Evolutionary conservation across 2,329 filamentous ascomycete species (phyloP), one percentile per base, ranked within the genome.

Genomic region (Aspergillus eucalypticola): DNA sequence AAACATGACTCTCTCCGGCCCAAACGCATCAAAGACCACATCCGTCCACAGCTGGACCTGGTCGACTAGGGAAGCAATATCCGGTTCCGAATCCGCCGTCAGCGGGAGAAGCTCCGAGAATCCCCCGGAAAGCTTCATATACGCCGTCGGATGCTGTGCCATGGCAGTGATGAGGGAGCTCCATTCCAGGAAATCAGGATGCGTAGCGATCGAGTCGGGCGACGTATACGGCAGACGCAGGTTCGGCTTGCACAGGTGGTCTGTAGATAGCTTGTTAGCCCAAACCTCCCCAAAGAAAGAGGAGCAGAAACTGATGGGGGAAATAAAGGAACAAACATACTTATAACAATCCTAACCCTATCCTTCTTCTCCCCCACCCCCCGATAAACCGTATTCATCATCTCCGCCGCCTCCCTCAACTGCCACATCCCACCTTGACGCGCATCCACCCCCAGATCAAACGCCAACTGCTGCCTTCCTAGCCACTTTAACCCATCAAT

Each of bases 191-290:
- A 90, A 92, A 25, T 83, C 80, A 1, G 83, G 79, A 69, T 87
- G 82, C 4, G 65, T 62, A 2, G 61, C 60, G 15, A 69, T 62
- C 2, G 64, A 38, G 75, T 80, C 63, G 64, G 65, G 51, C 79
- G 82, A 88, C 78, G 83, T 81, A 68, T 65, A 63, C 2, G 66
- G 55, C 13, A 90, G 82, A 32, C 82, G 82, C 27, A 96, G 80
- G 73, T 94, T 87, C 1, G 92, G 92, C 78, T 96, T 96, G 83
- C 91, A 93, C 67, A 96, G 84, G 77, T 97, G 92, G 75, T 96
- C 90, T 93, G 64, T 11, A 17, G 7, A 35, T 4, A 48, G 17
- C 63, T 6, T 65, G 70, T 61, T 66, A 64, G 59, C 32, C 15
- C 39, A 19, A 19, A 19, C 19, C 19, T 19, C 19, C 19, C 19